Base-by-base conservation (phyloP, 129 eudicot species). In the Artemisia argyi region DNA sequence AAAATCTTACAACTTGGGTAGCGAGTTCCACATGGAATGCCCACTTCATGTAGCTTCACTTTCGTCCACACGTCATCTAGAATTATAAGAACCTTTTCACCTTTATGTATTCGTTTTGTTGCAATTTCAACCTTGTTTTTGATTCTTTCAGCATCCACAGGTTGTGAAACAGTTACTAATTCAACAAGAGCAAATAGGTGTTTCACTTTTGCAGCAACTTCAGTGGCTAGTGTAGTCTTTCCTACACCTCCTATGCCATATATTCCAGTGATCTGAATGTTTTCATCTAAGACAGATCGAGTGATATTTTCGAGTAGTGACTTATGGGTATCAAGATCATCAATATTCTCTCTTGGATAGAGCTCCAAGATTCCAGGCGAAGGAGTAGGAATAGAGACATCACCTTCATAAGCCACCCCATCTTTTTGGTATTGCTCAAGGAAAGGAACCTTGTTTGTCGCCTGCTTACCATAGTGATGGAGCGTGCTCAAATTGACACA, bases 241-340 rank as follows among this genome's bases (percentile, higher is more conserved):
- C 69, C 51, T 1, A 65, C 20, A 5, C 69, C 54, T 14, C 17
- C 52, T 5, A 14, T 11, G 54, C 69, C 69, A 39, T 17, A 65
- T 54, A 65, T 48, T n/a, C 52, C 69, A 65, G n/a, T 39, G 51
- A 65, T 65, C n/a, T 65, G 52, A n/a, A 10, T 65, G 30, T 26
- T 9, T 5, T 39, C 51, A 48, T 20, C 53, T 7, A 1, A 14
- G 14, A 65, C 19, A 42, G 53, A 11, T 48, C 42, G 24, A 44
- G 42, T 42, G 69, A 39, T 42, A 5, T 18, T 32, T 11, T 13
- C 35, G 3, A 65, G 7, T 42, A 51, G 24, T 1, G 22, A 65
- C 53, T 65, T 42, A 1, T 65, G 69, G 20, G 69, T 32, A 13
- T 17, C 2, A 8, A 65, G 4, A 8, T 44, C 69, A 14, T 42